Conservation (phyloP, 2,329 filamentous ascomycete species). For the Monilinia laxa region DNA sequence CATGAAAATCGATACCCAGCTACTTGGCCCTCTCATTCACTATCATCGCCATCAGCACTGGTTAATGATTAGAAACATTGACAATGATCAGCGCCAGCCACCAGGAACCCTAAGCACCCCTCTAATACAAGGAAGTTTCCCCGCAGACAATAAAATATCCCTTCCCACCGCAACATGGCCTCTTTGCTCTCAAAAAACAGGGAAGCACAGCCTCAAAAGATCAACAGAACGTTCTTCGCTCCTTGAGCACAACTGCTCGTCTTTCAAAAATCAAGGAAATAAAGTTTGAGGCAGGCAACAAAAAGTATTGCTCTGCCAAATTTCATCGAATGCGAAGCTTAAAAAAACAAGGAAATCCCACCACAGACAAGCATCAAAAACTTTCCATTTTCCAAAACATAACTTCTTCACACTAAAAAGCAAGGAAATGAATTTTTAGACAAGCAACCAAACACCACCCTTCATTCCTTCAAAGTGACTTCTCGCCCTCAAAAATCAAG, state of each 20-base stretch:
- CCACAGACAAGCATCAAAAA: not conserved
- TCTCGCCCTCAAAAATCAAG: not conserved
- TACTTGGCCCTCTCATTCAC: too few relatives aligned
- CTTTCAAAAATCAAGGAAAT: not conserved
- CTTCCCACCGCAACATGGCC: not conserved
- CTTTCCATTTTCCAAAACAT: not conserved
- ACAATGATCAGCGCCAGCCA: conserved; percentile 3
- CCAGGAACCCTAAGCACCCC: not conserved
- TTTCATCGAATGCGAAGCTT: too few relatives aligned
- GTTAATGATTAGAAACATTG: not conserved
- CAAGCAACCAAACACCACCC: not conserved
- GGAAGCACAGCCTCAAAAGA: not conserved
- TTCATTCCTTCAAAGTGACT: not conserved
- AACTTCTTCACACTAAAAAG: not conserved
- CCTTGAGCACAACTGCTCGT: not conserved
- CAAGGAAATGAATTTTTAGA: not conserved
- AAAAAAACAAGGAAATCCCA: not conserved
- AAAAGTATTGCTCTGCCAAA: too few relatives aligned
- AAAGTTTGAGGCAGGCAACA: not conserved
- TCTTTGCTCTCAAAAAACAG: not conserved
- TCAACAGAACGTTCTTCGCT: not conserved
- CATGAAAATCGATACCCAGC: too few relatives aligned
- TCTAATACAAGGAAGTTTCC: not conserved
- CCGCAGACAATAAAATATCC: not conserved
- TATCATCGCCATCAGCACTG: not conserved